Evolutionary conservation across 2,329 filamentous ascomycete species (phyloP).

Genomic region (Ophiosphaerella herpotricha): DNA sequence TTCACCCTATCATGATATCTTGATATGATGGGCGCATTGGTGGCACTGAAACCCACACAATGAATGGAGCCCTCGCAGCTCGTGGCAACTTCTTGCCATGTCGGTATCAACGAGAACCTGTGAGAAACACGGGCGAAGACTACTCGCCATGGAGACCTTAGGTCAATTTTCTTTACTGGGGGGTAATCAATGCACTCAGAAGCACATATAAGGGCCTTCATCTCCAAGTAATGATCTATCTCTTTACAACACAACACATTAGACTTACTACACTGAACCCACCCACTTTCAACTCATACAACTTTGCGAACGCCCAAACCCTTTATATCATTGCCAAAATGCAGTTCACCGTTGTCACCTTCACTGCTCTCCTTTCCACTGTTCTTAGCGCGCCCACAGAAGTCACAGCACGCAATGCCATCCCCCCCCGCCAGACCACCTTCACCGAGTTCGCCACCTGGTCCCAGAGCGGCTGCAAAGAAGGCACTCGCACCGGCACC

Average conservation of each 20-base stretch:
- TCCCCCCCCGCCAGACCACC: constrained; percentile 2
- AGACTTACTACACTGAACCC: no score
- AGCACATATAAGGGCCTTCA: background rate
- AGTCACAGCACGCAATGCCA: background rate
- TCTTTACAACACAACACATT: no score
- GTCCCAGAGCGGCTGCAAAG: background rate
- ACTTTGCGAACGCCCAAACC: background rate
- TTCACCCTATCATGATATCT: background rate
- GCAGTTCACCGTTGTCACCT: constrained; percentile 1
- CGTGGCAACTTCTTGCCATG: background rate
- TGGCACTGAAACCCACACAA: background rate
- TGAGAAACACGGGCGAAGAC: background rate
- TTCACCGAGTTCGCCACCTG: constrained; percentile 2
- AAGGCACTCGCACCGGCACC: constrained; percentile 1
- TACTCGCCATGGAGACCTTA: background rate
- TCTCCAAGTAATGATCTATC: no score
- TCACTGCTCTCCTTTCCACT: background rate
- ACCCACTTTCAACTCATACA: background rate
- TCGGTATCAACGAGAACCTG: background rate
- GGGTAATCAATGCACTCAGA: background rate
- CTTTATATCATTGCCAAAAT: background rate
- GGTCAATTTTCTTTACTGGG: no score
- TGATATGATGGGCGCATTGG: background rate
- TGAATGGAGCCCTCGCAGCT: background rate
- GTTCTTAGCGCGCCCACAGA: background rate